Percentiles rank a stretch among this genome's conserved stretches.
Conservation (phyloP, 352 stramenopile species). For the Phytopythium mirpurense region DNA sequence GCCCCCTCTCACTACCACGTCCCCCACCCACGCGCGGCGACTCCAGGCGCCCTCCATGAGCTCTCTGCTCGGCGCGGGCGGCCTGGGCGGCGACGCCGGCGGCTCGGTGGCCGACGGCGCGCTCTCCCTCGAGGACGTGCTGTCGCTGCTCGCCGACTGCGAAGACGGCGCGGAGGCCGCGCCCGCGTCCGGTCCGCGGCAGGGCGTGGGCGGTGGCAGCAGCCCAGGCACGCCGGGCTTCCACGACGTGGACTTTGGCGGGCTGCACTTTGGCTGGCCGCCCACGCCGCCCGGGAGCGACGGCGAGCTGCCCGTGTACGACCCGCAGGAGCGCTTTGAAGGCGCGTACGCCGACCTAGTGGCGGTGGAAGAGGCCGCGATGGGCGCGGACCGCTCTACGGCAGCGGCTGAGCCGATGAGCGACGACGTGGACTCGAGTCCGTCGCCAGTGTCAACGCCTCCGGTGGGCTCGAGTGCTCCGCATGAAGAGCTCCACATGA, state of each 20-base stretch:
- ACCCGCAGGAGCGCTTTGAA: not conserved
- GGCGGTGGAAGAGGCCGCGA: not conserved
- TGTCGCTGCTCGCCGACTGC: slow-evolving; percentile 33
- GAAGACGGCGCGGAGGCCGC: slow-evolving; percentile 13
- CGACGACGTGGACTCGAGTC: slow-evolving; percentile 5
- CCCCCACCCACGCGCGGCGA: too few relatives aligned
- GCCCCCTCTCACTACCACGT: too few relatives aligned
- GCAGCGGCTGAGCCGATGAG: slow-evolving; percentile 3
- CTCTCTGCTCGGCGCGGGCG: slow-evolving; percentile 4
- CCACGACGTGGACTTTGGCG: not conserved
- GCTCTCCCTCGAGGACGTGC: slow-evolving; percentile 35
- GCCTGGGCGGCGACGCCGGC: not conserved
- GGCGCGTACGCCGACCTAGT: not conserved
- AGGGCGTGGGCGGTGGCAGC: slow-evolving; percentile 1
- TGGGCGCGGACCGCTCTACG: not conserved
- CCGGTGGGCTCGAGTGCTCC: too few relatives aligned
- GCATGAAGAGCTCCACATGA: too few relatives aligned
- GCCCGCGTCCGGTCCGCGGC: not conserved
- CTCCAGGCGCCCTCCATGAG: not conserved
- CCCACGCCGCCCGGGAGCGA: not conserved
- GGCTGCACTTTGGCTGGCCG: slow-evolving; percentile 1
- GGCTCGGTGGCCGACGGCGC: slow-evolving; percentile 17
- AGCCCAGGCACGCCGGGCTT: not conserved
- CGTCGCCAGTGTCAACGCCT: slow-evolving; percentile 15
- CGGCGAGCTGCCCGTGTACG: not conserved